These are phyloP conservation scores for Leptographium lundbergii DNA, from an alignment of 2,329 filamentous ascomycete genomes.

Conservation along the genomic window DNA sequence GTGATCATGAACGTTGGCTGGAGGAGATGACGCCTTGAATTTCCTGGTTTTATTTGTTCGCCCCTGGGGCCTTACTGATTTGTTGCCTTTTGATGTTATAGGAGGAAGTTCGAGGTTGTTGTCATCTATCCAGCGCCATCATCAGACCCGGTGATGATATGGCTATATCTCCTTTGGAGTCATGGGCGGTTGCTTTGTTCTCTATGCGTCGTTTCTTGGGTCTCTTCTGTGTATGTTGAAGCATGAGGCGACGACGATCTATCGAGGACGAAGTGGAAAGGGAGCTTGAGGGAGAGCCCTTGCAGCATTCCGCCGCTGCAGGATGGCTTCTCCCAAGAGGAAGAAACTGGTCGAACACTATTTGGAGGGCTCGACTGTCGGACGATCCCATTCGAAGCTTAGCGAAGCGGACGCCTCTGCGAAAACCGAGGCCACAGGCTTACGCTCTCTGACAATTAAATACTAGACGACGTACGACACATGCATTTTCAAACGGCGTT, in stretches of 20 bases:
- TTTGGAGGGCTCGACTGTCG: background rate
- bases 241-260: background rate
- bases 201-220: background rate
- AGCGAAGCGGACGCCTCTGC: background rate
- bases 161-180: background rate
- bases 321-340: background rate
- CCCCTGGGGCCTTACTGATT: constrained; percentile 8
- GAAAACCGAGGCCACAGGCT: background rate
- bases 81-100: constrained; percentile 7
- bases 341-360: background rate
- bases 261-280: background rate
- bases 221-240: background rate
- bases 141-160: constrained; percentile 4
- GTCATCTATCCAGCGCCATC: constrained; percentile 10
- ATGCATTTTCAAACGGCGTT: background rate
- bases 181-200: background rate
- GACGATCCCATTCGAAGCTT: background rate
- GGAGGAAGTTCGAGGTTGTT: constrained; percentile 10
- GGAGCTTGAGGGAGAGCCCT: background rate
- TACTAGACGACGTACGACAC: background rate
- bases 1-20: constrained; percentile 62
- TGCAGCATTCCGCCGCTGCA: background rate
- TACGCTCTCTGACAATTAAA: background rate
- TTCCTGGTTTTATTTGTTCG: background rate
- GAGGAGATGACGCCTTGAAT: constrained; percentile 30